Evolutionary conservation across 2,329 filamentous ascomycete genomes (phyloP).

Genomic region (Diplocarpon mali): DNA sequence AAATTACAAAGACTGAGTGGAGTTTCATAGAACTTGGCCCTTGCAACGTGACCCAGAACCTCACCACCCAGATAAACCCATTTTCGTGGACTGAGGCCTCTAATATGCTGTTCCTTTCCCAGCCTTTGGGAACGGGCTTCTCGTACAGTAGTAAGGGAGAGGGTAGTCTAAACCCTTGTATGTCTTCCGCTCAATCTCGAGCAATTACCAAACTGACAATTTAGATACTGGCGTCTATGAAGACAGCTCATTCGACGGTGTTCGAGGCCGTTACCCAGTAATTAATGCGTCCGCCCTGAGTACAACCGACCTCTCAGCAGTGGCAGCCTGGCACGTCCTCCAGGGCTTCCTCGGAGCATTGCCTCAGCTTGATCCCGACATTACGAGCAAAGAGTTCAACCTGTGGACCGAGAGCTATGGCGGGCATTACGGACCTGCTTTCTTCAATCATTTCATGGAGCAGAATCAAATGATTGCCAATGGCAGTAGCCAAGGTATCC

Average conservation of each 20-base stretch:
- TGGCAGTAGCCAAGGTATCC: conserved; percentile 37
- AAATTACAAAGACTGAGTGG: no score
- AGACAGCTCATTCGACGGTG: conserved; percentile 13
- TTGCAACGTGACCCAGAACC: conserved; percentile 29
- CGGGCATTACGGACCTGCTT: conserved; percentile 54
- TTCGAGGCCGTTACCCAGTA: conserved; percentile 17
- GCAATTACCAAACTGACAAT: background rate
- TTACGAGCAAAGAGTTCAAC: conserved; percentile 31
- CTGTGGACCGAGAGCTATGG: conserved; percentile 52
- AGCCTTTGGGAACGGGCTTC: conserved; percentile 58
- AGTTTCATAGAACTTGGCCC: conserved; percentile 28
- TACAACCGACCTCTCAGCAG: conserved; percentile 45
- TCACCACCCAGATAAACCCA: conserved; percentile 32
- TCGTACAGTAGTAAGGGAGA: conserved; percentile 40
- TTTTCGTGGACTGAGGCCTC: conserved; percentile 52
- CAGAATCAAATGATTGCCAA: conserved; percentile 48
- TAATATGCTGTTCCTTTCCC: conserved; percentile 39
- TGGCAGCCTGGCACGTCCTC: conserved; percentile 42
- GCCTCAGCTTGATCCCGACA: conserved; percentile 27
- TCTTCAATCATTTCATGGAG: conserved; percentile 43
- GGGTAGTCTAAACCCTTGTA: conserved; percentile 19
- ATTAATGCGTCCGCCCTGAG: conserved; percentile 37
- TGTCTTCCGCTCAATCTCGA: background rate
- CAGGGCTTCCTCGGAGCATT: conserved; percentile 42
- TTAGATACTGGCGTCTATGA: conserved; percentile 7